Evolutionary conservation across 805 yeast species (phyloP).

Genomic region (Lachancea sp.): DNA sequence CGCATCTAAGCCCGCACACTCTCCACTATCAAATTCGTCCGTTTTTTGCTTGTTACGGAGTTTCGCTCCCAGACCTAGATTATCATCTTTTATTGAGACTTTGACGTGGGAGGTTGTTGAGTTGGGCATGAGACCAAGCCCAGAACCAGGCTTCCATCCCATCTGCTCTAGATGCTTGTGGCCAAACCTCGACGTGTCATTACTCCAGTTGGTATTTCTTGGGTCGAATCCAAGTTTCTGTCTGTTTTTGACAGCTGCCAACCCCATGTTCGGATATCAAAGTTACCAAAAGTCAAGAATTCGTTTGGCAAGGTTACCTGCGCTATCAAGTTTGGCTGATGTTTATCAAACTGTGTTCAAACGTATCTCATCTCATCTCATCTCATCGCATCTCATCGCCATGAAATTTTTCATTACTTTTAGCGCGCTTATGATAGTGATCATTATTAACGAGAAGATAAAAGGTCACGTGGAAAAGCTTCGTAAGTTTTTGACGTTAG

Average conservation of each 20-base stretch:
- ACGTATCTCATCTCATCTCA: constrained; percentile 6
- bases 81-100: constrained; percentile 76
- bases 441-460: background rate
- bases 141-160: constrained; percentile 93
- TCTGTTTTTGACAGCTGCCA: constrained; percentile 72
- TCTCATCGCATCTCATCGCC: constrained; percentile 10
- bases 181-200: constrained; percentile 77
- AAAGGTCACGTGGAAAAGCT: no score
- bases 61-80: constrained; percentile 83
- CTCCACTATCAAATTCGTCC: constrained; percentile 73
- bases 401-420: constrained; percentile 5
- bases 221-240: constrained; percentile 91
- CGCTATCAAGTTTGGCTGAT: background rate
- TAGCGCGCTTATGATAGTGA: background rate
- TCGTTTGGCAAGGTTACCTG: background rate
- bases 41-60: constrained; percentile 49
- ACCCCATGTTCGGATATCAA: constrained; percentile 48
- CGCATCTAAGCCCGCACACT: constrained; percentile 85
- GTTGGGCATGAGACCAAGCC: constrained; percentile 66
- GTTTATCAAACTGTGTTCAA: background rate
- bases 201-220: constrained; percentile 90
- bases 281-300: no score
- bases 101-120: constrained; percentile 78
- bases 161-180: constrained; percentile 71
- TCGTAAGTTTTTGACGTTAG: no score